Evolutionary conservation across 805 yeast species (phyloP).

Genomic region (Clavispora asparagi): DNA sequence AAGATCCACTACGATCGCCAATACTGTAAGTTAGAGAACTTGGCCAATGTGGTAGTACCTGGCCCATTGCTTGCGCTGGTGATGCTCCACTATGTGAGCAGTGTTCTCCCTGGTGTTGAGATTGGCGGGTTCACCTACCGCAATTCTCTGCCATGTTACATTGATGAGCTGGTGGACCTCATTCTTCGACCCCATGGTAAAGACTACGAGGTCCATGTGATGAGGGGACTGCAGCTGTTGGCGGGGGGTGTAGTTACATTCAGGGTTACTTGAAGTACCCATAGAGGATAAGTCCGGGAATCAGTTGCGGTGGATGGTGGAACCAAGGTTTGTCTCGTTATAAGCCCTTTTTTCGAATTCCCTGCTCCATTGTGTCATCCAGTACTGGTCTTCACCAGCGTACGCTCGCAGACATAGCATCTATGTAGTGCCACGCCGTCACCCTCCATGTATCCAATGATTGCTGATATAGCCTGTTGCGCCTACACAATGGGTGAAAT

Average conservation of each 20-base stretch:
- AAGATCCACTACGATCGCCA: conserved; percentile 66
- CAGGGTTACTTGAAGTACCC: too few species aligned
- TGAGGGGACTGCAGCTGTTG: background rate
- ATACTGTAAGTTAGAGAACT: conserved; percentile 56
- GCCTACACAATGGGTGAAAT: background rate
- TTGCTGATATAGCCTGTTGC: too few species aligned
- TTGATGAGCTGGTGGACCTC: conserved; percentile 22
- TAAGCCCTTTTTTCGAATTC: too few species aligned
- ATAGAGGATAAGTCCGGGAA: too few species aligned
- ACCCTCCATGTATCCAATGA: too few species aligned
- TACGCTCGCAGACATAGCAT: too few species aligned
- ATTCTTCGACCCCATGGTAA: background rate
- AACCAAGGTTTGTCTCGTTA: too few species aligned
- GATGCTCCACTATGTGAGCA: conserved; percentile 44
- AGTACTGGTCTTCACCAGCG: too few species aligned
- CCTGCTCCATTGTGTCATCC: too few species aligned
- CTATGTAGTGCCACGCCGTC: too few species aligned
- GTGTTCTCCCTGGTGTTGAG: conserved; percentile 7
- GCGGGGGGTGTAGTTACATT: background rate
- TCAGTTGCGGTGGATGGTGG: too few species aligned
- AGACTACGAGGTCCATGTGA: background rate
- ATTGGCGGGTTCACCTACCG: conserved; percentile 41
- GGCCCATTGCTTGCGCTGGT: conserved; percentile 76
- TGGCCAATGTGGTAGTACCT: conserved; percentile 61
- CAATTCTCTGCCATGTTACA: conserved; percentile 47